Percentiles rank a stretch among this genome's conserved stretches.
phyloP scores from a whole-genome alignment of 768 basidiomycete species.

The Lyophyllum atratum region DNA sequence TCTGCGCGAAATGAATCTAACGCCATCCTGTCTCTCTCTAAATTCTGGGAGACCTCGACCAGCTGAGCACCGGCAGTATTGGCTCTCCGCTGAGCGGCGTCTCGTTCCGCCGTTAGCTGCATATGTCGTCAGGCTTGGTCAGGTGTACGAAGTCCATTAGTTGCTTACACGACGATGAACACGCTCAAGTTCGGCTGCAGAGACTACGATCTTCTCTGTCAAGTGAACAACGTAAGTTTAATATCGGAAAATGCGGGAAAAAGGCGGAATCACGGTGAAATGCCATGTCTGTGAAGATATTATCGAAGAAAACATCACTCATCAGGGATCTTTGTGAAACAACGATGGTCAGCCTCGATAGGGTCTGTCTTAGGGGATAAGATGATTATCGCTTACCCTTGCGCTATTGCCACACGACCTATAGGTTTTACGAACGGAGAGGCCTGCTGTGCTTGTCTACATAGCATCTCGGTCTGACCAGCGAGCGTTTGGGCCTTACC shows the following conservation, averaged over 20 bases:
- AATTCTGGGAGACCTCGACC: conserved; percentile 22
- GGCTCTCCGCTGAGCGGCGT: conserved; percentile 30
- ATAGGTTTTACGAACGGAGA: conserved; percentile 40
- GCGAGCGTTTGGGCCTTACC: conserved; percentile 36
- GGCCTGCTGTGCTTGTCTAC: conserved; percentile 38
- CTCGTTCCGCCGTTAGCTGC: conserved; percentile 34
- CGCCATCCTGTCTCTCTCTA: conserved; percentile 28
- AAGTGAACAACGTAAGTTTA: background rate
- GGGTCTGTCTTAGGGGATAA: background rate
- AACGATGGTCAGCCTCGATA: background rate
- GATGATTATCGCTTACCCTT: conserved; percentile 30
- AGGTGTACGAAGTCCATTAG: background rate
- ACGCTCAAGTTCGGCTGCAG: conserved; percentile 35
- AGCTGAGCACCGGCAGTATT: conserved; percentile 31
- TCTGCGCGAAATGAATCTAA: conserved; percentile 32
- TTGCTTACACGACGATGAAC: conserved; percentile 34
- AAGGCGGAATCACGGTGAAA: conserved; percentile 37
- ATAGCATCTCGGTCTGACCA: conserved; percentile 32
- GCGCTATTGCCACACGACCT: conserved; percentile 36
- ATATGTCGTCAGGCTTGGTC: background rate
- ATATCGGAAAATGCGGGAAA: background rate
- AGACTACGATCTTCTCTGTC: conserved; percentile 40
- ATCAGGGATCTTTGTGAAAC: conserved; percentile 31
- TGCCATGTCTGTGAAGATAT: conserved; percentile 42
- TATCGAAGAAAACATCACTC: conserved; percentile 44